Evolutionary conservation across 2,329 filamentous ascomycete genomes (phyloP).

Genomic region (Graphium sp.): DNA sequence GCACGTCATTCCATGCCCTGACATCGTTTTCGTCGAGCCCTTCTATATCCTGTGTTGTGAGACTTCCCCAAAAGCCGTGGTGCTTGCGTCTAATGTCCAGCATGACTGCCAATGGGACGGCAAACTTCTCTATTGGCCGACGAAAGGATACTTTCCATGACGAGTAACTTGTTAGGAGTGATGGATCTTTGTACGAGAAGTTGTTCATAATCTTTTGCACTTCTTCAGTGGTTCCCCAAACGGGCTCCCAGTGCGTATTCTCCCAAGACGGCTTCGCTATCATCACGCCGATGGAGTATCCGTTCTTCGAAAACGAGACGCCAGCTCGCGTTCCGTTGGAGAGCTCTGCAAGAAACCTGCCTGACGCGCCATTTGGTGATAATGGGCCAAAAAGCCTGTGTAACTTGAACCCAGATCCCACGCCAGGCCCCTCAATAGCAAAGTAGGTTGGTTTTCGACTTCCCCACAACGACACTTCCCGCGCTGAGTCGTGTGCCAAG

Average conservation of each 20-base stretch:
- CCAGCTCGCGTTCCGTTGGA: background rate
- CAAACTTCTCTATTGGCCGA: constrained; percentile 8
- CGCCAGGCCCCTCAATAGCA: background rate
- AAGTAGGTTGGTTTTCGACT: constrained; percentile 1
- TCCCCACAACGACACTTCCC: background rate
- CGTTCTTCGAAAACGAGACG: background rate
- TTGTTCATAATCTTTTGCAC: background rate
- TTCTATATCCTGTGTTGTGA: too few relatives aligned
- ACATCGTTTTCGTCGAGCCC: too few relatives aligned
- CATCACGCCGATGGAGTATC: constrained; percentile 1
- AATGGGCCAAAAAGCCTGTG: background rate
- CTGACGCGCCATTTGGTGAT: background rate
- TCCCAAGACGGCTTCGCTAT: background rate
- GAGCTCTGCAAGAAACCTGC: background rate
- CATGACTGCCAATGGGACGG: constrained; percentile 3
- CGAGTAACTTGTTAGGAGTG: background rate
- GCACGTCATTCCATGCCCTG: too few relatives aligned
- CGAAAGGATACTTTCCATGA: background rate
- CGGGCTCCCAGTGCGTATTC: constrained; percentile 2
- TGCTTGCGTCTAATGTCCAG: background rate
- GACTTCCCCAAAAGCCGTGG: background rate
- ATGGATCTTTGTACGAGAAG: constrained; percentile 1
- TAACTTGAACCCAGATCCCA: background rate
- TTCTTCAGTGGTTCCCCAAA: background rate
- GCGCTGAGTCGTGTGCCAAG: background rate